These are phyloP conservation scores for Lactifluus pinguis DNA, from an alignment of 768 basidiomycete genomes.

Conservation along the genomic window DNA sequence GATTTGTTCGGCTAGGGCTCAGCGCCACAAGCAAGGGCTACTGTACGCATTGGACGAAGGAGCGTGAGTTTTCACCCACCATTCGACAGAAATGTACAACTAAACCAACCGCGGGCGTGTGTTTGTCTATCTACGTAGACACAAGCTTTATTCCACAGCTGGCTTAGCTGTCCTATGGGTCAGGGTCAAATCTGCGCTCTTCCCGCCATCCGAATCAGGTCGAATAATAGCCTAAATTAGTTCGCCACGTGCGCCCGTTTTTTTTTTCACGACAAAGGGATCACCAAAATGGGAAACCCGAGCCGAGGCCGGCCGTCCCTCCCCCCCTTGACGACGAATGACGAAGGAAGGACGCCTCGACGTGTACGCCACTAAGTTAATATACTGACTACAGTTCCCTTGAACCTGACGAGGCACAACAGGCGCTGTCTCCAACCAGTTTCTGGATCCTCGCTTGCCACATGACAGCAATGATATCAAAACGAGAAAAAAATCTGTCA, in stretches of 20 bases:
- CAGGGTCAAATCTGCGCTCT: not conserved
- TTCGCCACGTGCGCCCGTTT: not conserved
- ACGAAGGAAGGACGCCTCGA: too few relatives aligned
- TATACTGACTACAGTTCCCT: too few relatives aligned
- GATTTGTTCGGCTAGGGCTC: not conserved
- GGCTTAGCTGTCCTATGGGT: not conserved
- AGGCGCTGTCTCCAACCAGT: too few relatives aligned
- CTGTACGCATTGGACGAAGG: not conserved
- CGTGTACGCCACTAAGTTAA: too few relatives aligned
- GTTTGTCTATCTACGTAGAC: not conserved
- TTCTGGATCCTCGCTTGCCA: too few relatives aligned
- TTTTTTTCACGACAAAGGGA: slow-evolving; percentile 9
- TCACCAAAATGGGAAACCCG: not conserved
- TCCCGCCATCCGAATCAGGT: not conserved
- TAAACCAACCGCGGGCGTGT: not conserved
- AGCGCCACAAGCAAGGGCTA: not conserved
- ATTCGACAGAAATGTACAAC: not conserved
- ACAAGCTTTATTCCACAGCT: slow-evolving; percentile 10
- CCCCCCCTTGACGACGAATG: too few relatives aligned
- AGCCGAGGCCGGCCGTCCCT: too few relatives aligned
- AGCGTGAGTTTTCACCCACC: too few relatives aligned
- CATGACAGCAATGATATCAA: too few relatives aligned
- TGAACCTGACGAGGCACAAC: too few relatives aligned
- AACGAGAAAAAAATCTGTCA: too few relatives aligned
- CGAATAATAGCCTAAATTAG: slow-evolving; percentile 8